Conservation (phyloP, 805 yeast species). For the Candida endomychidarum region DNA sequence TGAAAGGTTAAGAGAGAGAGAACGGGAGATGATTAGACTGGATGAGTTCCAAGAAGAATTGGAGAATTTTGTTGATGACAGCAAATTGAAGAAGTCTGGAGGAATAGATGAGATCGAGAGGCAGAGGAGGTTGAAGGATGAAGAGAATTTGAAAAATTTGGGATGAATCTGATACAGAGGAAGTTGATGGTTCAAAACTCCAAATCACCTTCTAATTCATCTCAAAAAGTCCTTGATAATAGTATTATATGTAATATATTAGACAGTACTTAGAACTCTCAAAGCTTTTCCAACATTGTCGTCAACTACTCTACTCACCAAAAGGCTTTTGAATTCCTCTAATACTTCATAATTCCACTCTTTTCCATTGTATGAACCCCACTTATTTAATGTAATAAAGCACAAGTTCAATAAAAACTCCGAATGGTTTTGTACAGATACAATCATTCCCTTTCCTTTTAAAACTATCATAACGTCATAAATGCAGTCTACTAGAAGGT, state of each 20-base stretch:
- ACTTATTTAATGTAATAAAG: slow-evolving; percentile 9
- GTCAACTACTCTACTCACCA: background rate
- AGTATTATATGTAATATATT: background rate
- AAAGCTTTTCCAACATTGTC: slow-evolving; percentile 6
- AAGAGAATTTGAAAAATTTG: slow-evolving; percentile 55
- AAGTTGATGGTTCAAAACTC: no score
- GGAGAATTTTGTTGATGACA: slow-evolving; percentile 78
- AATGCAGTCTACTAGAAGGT: background rate
- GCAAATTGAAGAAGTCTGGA: slow-evolving; percentile 76
- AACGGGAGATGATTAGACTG: slow-evolving; percentile 52
- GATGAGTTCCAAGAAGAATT: slow-evolving; percentile 83
- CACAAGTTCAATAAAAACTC: slow-evolving; percentile 9
- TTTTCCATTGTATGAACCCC: slow-evolving; percentile 8
- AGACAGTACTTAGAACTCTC: background rate
- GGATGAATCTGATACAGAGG: background rate
- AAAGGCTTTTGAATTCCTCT: background rate
- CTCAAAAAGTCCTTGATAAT: no score
- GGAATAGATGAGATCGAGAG: slow-evolving; percentile 88
- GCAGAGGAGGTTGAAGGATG: slow-evolving; percentile 63
- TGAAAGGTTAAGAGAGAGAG: slow-evolving; percentile 74
- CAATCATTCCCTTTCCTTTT: slow-evolving; percentile 1
- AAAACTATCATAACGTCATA: background rate
- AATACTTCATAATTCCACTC: slow-evolving; percentile 8
- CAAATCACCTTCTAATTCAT: no score
- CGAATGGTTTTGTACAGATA: slow-evolving; percentile 7